A percentile compares a stretch with the other conserved stretches of the same genome.
phyloP scores from a whole-genome alignment of 1,139 yeast species.

The Geotrichum carabidarum region DNA sequence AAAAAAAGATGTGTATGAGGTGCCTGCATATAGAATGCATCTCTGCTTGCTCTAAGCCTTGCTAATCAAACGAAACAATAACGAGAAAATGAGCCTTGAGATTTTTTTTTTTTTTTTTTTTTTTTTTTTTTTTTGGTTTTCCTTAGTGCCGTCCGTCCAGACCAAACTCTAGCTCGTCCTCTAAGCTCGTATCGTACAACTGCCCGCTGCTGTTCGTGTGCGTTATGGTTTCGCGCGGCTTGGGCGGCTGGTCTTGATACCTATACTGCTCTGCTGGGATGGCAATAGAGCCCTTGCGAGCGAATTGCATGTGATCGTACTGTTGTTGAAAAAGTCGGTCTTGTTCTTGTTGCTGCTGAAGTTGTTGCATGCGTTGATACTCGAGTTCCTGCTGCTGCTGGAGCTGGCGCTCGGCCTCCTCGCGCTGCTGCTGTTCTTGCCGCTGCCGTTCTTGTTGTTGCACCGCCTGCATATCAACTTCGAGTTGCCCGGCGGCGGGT shows the following conservation, averaged over 20 bases:
- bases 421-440: constrained; percentile 22
- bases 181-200: constrained; percentile 40
- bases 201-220: constrained; percentile 24
- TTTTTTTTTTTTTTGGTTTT: background rate
- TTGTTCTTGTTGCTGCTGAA: constrained; percentile 24
- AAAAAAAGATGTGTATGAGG: no score
- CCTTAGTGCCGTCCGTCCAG: constrained; percentile 41
- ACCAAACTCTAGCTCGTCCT: constrained; percentile 57
- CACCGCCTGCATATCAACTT: constrained; percentile 24
- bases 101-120: background rate
- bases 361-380: constrained; percentile 25
- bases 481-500: constrained; percentile 53
- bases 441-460: constrained; percentile 24
- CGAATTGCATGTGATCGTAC: constrained; percentile 13
- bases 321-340: constrained; percentile 27
- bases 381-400: constrained; percentile 24
- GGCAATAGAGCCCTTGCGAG: constrained; percentile 23
- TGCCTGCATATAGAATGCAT: no score
- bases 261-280: constrained; percentile 38
- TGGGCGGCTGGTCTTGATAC: constrained; percentile 42
- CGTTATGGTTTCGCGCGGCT: constrained; percentile 40
- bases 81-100: background rate
- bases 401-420: constrained; percentile 23
- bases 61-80: background rate
- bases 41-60: no score